Evolutionary conservation across 768 basidiomycete species (phyloP).

Genomic region (Rossbeevera mucosa): DNA sequence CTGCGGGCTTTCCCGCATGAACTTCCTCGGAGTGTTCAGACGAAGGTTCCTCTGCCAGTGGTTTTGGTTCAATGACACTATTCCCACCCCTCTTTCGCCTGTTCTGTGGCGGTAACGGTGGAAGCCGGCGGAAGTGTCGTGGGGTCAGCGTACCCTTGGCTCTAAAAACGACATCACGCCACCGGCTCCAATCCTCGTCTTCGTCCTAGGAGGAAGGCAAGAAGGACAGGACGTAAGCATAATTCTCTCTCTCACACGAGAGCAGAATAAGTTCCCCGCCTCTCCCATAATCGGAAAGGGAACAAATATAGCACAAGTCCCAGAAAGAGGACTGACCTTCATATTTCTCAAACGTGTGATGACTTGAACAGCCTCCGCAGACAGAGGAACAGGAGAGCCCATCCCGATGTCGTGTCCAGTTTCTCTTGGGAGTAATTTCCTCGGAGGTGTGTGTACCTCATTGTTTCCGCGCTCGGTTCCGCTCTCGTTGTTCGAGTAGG

Average conservation of each 20-base stretch:
- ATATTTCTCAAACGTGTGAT: conserved; percentile 76
- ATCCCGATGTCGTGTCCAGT: conserved; percentile 85
- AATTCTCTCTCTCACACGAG: background rate
- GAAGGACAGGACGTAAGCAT: conserved; percentile 6
- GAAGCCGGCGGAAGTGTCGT: conserved; percentile 18
- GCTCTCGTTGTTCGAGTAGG: background rate
- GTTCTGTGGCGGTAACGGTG: conserved; percentile 57
- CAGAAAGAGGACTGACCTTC: conserved; percentile 49
- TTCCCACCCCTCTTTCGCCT: conserved; percentile 53
- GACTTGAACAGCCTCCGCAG: conserved; percentile 69
- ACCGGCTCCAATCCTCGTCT: conserved; percentile 84
- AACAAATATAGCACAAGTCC: background rate
- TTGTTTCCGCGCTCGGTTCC: background rate
- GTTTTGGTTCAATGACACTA: conserved; percentile 5
- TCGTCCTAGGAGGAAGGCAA: conserved; percentile 52
- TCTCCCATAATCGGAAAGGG: background rate
- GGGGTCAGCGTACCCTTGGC: conserved; percentile 58
- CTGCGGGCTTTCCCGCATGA: background rate
- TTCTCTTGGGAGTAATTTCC: conserved; percentile 69
- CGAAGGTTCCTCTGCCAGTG: conserved; percentile 1
- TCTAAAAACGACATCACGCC: conserved; percentile 81
- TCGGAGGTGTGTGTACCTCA: conserved; percentile 21
- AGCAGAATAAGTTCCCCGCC: background rate
- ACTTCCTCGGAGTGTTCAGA: background rate
- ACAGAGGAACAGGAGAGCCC: conserved; percentile 79